Evolutionary conservation across 1,284 basidiomycete genomes (phyloP), one percentile per base, ranked within the genome.

Genomic region (Sanguinoderma infundibulare): DNA sequence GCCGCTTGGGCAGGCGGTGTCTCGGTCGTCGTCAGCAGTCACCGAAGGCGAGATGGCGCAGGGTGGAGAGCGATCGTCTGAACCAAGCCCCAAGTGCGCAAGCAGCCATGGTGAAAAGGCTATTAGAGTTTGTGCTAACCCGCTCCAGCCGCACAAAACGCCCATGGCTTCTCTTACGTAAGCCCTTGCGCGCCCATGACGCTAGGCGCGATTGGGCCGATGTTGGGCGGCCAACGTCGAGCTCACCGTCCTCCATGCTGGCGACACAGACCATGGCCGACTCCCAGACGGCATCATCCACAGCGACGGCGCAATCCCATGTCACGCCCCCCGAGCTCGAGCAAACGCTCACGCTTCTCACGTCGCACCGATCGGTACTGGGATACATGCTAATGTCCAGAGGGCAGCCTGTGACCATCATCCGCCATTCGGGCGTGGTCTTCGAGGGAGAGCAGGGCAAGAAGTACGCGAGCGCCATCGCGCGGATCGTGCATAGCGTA

Each of bases 361-460:
- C 92, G 0, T 83, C 91, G 3, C 90, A 96, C 74, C 86, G 92
- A 49, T 89, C 92, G 39, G 94, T 97, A 3, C 85, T 94, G 8
- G 95, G 95, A 9, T 95, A 96, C 70, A 84, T 98, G 72, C 84
- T 97, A 7, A 80, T 97, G 38, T 89, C 92, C 0, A 78, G 88
- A 17, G 82, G 84, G 2, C 82, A 84, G 55, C 87, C 85, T 7
- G 81, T 86, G 14, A 80, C 79, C 65, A 94, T 97, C 64, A 90
- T 97, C 67, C 83, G 93, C 49, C 88, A 91, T 69, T 90, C 90
- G 0, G 95, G 95, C 0, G 85, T 91, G 34, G 85, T 95, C 1
- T 96, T 98, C 69, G 94, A 96, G 63, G 93, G 93, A 12, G 92
- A 95, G 63, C 86, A 90, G 39, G 95, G 94, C 12, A 81, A 78